phyloP scores from a whole-genome alignment of 805 yeast species.

The Pichia pseudocactophila region DNA sequence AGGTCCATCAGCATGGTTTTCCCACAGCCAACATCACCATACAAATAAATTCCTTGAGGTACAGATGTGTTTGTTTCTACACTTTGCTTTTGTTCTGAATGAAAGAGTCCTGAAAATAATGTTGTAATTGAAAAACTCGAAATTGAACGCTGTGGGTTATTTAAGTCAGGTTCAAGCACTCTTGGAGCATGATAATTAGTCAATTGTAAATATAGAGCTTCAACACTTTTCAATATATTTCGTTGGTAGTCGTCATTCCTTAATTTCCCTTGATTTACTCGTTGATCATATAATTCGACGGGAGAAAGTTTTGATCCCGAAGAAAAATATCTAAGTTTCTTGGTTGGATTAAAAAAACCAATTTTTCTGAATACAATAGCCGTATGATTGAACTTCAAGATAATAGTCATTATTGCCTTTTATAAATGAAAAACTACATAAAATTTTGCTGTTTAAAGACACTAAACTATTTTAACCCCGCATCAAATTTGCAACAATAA shows the following conservation, averaged over 20 bases:
- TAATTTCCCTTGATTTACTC: constrained; percentile 34
- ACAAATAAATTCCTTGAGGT: constrained; percentile 82
- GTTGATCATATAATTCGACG: constrained; percentile 21
- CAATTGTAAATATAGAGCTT: constrained; percentile 49
- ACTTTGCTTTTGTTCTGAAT: neutral
- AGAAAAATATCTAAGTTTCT: neutral
- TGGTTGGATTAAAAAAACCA: too few relatives aligned
- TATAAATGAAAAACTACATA: too few relatives aligned
- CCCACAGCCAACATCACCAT: constrained; percentile 98
- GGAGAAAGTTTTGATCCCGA: constrained; percentile 18
- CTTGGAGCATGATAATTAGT: constrained; percentile 52
- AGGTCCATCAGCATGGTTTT: constrained; percentile 97
- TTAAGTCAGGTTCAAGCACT: constrained; percentile 43
- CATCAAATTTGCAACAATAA: too few relatives aligned
- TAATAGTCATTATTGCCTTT: too few relatives aligned
- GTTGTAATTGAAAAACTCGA: constrained; percentile 22
- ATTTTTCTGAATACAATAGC: too few relatives aligned
- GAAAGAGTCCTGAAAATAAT: constrained; percentile 17
- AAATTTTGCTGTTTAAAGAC: too few relatives aligned
- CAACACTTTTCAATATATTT: constrained; percentile 53
- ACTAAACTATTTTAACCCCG: too few relatives aligned
- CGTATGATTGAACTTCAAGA: too few relatives aligned
- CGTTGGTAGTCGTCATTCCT: constrained; percentile 78
- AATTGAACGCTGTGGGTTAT: constrained; percentile 20
- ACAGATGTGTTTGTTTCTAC: constrained; percentile 23